A percentile compares a stretch with the other conserved stretches of the same genome.
These are phyloP conservation scores for Globisporangium acanthophoron DNA, from an alignment of 352 stramenopile genomes.

Conservation along the genomic window DNA sequence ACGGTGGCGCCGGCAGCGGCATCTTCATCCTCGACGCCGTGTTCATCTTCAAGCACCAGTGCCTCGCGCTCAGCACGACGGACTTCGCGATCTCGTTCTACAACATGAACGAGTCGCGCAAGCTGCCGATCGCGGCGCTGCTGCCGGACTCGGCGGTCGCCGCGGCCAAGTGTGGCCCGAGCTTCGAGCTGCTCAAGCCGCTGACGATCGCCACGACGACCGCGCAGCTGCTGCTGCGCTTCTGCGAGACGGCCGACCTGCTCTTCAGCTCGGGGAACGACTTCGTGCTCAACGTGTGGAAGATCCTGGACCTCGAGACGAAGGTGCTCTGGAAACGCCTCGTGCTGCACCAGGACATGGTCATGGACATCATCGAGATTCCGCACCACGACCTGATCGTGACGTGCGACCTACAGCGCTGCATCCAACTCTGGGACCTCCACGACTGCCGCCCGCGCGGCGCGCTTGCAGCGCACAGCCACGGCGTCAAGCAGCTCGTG, in stretches of 20 bases:
- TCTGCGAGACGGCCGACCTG: constrained; percentile 44
- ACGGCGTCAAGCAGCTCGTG: constrained; percentile 71
- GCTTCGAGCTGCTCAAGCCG: constrained; percentile 36
- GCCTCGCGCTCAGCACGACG: constrained; percentile 64
- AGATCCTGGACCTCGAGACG: constrained; percentile 43
- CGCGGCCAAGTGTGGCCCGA: constrained; percentile 12
- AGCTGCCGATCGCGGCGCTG: constrained; percentile 12
- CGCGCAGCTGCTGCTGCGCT: constrained; percentile 56
- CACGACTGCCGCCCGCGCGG: constrained; percentile 60
- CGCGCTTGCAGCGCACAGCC: constrained; percentile 47
- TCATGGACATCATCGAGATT: constrained; percentile 70
- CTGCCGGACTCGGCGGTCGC: constrained; percentile 12
- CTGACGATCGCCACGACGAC: constrained; percentile 61
- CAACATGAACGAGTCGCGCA: constrained; percentile 52
- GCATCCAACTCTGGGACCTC: constrained; percentile 78
- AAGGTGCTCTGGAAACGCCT: constrained; percentile 59
- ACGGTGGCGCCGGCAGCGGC: constrained; percentile 11
- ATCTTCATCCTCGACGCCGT: constrained; percentile 65
- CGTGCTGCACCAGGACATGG: constrained; percentile 41
- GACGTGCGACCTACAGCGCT: constrained; percentile 68
- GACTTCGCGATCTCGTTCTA: constrained; percentile 85
- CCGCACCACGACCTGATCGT: constrained; percentile 68
- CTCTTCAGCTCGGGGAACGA: constrained; percentile 66
- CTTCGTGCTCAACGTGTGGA: constrained; percentile 68
- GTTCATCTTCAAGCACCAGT: constrained; percentile 54